Evolutionary conservation across 306 rosid species (phyloP), one percentile per base, ranked within the genome.

Genomic region (Vigna radiata): DNA sequence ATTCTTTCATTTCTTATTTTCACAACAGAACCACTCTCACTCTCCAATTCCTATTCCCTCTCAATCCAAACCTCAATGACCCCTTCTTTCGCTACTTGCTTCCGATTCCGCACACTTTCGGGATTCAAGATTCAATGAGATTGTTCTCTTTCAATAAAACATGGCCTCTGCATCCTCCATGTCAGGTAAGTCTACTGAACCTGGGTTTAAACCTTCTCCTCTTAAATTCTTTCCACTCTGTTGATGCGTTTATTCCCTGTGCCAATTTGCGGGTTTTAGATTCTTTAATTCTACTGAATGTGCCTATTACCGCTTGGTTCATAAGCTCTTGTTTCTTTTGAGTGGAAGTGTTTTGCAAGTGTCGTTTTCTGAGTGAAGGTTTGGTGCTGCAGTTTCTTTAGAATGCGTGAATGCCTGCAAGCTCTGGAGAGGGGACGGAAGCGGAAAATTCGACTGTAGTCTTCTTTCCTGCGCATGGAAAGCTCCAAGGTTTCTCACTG

Each of bases 91-190:
- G 44, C 10, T 77, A 21, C 18, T 18, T 23, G 56, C 65, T 79
- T 59, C 74, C 41, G 41, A 52, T 64, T 82, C 59, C 58, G 37
- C 29, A 19, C 55, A 56, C 72, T 75, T 68, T 18, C 49, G 76
- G 78, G 56, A 61, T 67, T 72, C 89, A 82, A 83, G 78, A 78
- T 85, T 95, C 93, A 89, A 91, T 95, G 99, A 90, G 87, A 86
- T 85, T 92, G 77, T 84, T 85, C 89, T 84, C 70, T 68, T 84
- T 64, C 36, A 16, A 53, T 43, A 55, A 75, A 76, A 71, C 72
- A 95, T 95, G 99, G 89, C 97, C 72, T 89, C 90, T 84, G 90
- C 92, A 82, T 82, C 97, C 81, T 95, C 94, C 86, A 83, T 95
- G 91, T 89, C 97, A 87, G 99, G 99, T 89, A 68, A 53, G 68